Percentiles rank a stretch among this genome's conserved stretches.
Evolutionary conservation across 2,329 filamentous ascomycete genomes (phyloP).

Genomic region (Monilinia fructicola): DNA sequence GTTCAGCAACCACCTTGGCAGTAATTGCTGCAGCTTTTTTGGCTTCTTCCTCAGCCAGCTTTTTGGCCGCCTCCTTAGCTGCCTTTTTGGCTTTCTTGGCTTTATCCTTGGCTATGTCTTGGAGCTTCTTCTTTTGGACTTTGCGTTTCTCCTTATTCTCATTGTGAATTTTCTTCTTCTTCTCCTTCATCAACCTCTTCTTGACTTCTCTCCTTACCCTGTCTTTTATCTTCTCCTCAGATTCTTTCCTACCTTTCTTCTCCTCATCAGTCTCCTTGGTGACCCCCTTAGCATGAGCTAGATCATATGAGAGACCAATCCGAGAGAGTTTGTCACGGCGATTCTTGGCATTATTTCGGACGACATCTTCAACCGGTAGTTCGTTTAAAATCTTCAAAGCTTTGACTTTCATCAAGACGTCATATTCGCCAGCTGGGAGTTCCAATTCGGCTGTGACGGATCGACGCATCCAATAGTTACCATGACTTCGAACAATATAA

Average conservation of each 20-base stretch:
- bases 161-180: slow-evolving; percentile 32
- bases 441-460: slow-evolving; percentile 59
- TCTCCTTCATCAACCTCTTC: slow-evolving; percentile 40
- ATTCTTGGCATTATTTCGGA: slow-evolving; percentile 41
- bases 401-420: slow-evolving; percentile 55
- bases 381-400: slow-evolving; percentile 46
- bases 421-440: slow-evolving; percentile 57
- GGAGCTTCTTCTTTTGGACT: slow-evolving; percentile 21
- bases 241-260: slow-evolving; percentile 48
- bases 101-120: slow-evolving; percentile 26
- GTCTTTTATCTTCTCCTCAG: slow-evolving; percentile 45
- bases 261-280: slow-evolving; percentile 46
- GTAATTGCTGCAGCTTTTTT: slow-evolving; percentile 7
- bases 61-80: slow-evolving; percentile 23
- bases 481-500: slow-evolving; percentile 57
- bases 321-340: slow-evolving; percentile 56
- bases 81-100: slow-evolving; percentile 26
- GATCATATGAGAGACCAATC: slow-evolving; percentile 59
- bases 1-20: slow-evolving; percentile 1
- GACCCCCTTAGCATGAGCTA: slow-evolving; percentile 59
- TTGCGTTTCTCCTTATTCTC: slow-evolving; percentile 27
- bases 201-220: slow-evolving; percentile 44
- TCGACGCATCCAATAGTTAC: slow-evolving; percentile 49
- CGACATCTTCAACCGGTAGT: slow-evolving; percentile 49
- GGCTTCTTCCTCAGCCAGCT: slow-evolving; percentile 25